phyloP scores from a whole-genome alignment of 768 basidiomycete genomes.

The Clavaria fumosa region DNA sequence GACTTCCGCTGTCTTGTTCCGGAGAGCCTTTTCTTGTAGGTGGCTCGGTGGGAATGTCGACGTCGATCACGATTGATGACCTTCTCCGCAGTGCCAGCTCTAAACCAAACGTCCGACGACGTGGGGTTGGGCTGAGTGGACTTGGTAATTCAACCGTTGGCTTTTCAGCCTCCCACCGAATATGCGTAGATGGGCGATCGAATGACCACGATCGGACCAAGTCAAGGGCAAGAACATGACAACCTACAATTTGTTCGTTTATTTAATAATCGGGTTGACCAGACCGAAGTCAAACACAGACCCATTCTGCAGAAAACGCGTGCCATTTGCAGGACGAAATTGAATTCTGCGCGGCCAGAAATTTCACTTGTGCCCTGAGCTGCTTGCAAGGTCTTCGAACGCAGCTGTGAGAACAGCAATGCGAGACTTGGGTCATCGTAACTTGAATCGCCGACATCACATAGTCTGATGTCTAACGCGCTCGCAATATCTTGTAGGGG shows the following conservation, averaged over 20 bases:
- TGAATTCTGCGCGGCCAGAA: conserved; percentile 77
- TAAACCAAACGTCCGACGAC: conserved; percentile 30
- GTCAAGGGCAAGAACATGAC: conserved; percentile 82
- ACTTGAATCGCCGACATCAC: conserved; percentile 66
- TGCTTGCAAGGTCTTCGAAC: conserved; percentile 83
- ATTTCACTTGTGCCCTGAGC: conserved; percentile 89
- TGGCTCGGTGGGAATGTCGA: conserved; percentile 55
- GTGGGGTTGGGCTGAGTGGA: conserved; percentile 32
- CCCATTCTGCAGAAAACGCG: conserved; percentile 93
- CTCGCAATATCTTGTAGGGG: conserved; percentile 61
- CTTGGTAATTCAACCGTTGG: conserved; percentile 8
- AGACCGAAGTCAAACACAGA: conserved; percentile 21
- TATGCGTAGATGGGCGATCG: conserved; percentile 47
- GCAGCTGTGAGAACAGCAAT: conserved; percentile 77
- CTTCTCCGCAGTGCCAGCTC: conserved; percentile 41
- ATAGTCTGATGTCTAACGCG: conserved; percentile 35
- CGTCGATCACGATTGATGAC: conserved; percentile 78
- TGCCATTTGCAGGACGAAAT: conserved; percentile 89
- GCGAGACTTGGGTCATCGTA: conserved; percentile 93
- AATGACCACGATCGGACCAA: conserved; percentile 89
- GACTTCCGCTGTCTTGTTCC: conserved; percentile 13
- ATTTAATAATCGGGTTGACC: background rate
- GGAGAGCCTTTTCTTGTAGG: conserved; percentile 43
- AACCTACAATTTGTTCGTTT: conserved; percentile 37
- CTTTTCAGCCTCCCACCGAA: conserved; percentile 9